These are phyloP conservation scores for Candida chilensis DNA, from an alignment of 805 yeast genomes.

Conservation along the genomic window DNA sequence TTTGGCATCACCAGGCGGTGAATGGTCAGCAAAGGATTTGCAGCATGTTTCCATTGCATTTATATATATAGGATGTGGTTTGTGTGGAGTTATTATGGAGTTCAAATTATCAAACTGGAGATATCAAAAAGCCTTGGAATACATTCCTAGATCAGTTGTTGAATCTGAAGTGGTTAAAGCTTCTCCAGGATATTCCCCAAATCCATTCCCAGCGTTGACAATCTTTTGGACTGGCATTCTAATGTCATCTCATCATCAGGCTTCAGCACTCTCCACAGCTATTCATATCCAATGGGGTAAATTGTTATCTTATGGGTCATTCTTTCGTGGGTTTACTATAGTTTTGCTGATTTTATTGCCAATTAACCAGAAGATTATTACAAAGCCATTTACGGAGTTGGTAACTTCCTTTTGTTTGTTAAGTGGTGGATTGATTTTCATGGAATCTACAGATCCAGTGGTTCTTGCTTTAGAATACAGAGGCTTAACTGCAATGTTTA, in stretches of 20 bases:
- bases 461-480: slow-evolving; percentile 74
- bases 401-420: slow-evolving; percentile 70
- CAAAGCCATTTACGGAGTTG: slow-evolving; percentile 82
- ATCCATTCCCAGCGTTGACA: slow-evolving; percentile 90
- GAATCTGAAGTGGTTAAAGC: no score
- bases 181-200: slow-evolving; percentile 77
- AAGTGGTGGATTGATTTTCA: slow-evolving; percentile 86
- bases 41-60: slow-evolving; percentile 90
- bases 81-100: slow-evolving; percentile 84
- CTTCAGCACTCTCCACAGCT: slow-evolving; percentile 64
- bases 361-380: no score
- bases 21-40: slow-evolving; percentile 83
- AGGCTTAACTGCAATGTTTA: slow-evolving; percentile 84
- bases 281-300: slow-evolving; percentile 93
- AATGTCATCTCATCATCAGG: slow-evolving; percentile 93
- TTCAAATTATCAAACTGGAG: slow-evolving; percentile 56
- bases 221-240: slow-evolving; percentile 94
- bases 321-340: slow-evolving; percentile 62
- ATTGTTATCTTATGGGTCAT: slow-evolving; percentile 70
- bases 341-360: slow-evolving; percentile 38
- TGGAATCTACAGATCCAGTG: slow-evolving; percentile 85
- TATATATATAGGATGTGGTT: slow-evolving; percentile 85
- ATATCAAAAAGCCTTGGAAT: slow-evolving; percentile 24
- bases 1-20: slow-evolving; percentile 67
- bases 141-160: no score